These are phyloP conservation scores for Fusarium luffae DNA, from an alignment of 2,329 filamentous ascomycete genomes.

Conservation along the genomic window DNA sequence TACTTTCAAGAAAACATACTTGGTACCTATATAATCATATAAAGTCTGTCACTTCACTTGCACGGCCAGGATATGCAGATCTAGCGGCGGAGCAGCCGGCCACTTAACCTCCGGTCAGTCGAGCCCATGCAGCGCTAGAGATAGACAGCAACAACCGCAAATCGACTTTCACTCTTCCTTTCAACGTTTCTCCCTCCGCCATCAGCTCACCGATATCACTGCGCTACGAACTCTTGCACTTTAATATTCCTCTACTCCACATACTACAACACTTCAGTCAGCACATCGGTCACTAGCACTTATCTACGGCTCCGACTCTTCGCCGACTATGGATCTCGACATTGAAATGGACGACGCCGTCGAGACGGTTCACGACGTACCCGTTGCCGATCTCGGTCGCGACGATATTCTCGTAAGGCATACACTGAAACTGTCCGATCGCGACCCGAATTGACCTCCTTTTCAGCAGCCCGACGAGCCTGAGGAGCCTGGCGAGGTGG, in stretches of 20 bases:
- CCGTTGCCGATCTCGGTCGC: conserved; percentile 43
- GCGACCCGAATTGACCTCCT: conserved; percentile 27
- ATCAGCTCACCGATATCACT: not conserved
- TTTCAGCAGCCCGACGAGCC: conserved; percentile 51
- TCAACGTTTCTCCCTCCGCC: not conserved
- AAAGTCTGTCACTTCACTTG: not conserved
- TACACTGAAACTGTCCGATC: not conserved
- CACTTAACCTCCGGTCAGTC: conserved; percentile 24
- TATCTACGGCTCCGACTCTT: not conserved
- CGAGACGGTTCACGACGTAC: conserved; percentile 49
- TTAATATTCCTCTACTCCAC: not conserved
- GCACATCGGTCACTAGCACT: not conserved
- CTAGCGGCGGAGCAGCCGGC: conserved; percentile 32
- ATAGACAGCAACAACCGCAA: conserved; percentile 26
- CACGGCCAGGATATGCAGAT: not conserved
- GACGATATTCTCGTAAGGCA: conserved; percentile 54
- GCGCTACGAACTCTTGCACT: not conserved
- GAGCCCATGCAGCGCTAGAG: conserved; percentile 6
- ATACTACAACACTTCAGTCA: not conserved
- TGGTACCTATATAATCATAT: no score
- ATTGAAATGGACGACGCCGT: conserved; percentile 77
- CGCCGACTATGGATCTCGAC: conserved; percentile 70
- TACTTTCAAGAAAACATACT: not conserved
- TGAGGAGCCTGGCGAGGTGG: conserved; percentile 54
- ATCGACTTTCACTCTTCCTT: conserved; percentile 4